phyloP scores from a whole-genome alignment of 2,329 filamentous ascomycete species.

The Penicillium sp. region DNA sequence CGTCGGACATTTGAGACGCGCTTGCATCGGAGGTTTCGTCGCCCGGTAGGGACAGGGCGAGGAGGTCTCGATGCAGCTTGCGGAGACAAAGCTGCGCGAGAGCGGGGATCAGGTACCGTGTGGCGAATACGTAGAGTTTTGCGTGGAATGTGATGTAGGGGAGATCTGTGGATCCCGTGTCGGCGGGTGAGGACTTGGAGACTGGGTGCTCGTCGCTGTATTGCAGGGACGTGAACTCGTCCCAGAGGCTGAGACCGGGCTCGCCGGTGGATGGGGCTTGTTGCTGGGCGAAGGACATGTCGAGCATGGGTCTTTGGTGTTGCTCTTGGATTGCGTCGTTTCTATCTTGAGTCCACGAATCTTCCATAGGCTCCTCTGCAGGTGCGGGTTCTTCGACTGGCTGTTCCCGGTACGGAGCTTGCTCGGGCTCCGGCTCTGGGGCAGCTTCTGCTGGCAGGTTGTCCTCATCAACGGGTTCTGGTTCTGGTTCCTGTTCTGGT shows the following conservation, averaged over 20 bases:
- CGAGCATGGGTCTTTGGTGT: conserved; percentile 27
- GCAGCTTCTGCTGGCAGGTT: background rate
- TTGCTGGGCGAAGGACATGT: conserved; percentile 39
- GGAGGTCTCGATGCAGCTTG: conserved; percentile 39
- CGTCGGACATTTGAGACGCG: conserved; percentile 21
- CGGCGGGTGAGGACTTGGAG: conserved; percentile 11
- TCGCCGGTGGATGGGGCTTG: conserved; percentile 29
- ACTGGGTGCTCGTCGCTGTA: conserved; percentile 29
- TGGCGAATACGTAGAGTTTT: conserved; percentile 45
- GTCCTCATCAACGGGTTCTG: conserved; percentile 8
- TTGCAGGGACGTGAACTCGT: conserved; percentile 37
- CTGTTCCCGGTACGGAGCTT: conserved; percentile 1
- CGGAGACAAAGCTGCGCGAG: conserved; percentile 41
- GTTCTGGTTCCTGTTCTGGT: conserved; percentile 12
- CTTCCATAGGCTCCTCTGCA: conserved; percentile 1
- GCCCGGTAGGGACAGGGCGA: conserved; percentile 30
- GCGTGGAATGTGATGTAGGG: conserved; percentile 44
- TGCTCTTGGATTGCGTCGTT: background rate
- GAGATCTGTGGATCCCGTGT: conserved; percentile 20
- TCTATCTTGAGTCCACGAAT: conserved; percentile 8
- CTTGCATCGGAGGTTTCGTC: conserved; percentile 11
- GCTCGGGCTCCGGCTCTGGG: conserved; percentile 4
- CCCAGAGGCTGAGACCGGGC: conserved; percentile 37
- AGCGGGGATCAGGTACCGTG: conserved; percentile 40
- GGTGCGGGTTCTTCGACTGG: background rate